phyloP scores from a whole-genome alignment of 306 rosid genomes.

The Nissolia schottii region DNA sequence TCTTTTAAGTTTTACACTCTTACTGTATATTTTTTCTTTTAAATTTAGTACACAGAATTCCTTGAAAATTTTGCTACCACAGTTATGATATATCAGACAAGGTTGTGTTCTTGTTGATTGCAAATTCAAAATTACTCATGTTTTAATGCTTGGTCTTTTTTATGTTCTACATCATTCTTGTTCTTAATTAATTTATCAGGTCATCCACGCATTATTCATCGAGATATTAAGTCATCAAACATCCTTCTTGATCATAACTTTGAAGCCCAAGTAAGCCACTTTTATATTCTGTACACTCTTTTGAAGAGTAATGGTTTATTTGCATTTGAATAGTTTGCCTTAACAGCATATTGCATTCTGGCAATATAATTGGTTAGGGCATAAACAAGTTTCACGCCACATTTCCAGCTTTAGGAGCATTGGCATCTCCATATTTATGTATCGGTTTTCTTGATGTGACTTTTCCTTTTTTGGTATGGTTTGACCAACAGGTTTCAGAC shows the following conservation, averaged over 20 bases:
- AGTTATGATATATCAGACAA: slow-evolving; percentile 1
- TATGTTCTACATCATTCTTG: neutral
- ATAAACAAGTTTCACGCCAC: neutral
- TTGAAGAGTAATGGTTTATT: neutral
- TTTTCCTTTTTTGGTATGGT: slow-evolving; percentile 11
- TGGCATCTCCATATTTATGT: neutral
- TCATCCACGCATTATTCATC: slow-evolving; percentile 98
- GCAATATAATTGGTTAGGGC: neutral
- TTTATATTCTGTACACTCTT: slow-evolving; percentile 11
- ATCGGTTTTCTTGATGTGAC: neutral
- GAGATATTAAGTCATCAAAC: slow-evolving; percentile 98
- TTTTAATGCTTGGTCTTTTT: neutral
- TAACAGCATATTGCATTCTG: slow-evolving; percentile 4
- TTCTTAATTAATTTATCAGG: slow-evolving; percentile 56
- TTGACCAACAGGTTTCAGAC: slow-evolving; percentile 81
- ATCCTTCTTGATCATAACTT: slow-evolving; percentile 80
- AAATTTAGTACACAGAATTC: neutral
- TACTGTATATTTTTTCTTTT: neutral
- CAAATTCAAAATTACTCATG: neutral
- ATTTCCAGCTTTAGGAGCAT: neutral
- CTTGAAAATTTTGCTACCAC: neutral
- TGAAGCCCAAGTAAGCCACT: slow-evolving; percentile 76
- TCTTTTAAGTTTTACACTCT: too few relatives aligned
- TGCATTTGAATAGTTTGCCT: slow-evolving; percentile 2
- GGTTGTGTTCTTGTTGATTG: neutral